These are phyloP conservation scores for Epicoccum sorghinum DNA, from an alignment of 2,329 filamentous ascomycete species.

Conservation along the genomic window DNA sequence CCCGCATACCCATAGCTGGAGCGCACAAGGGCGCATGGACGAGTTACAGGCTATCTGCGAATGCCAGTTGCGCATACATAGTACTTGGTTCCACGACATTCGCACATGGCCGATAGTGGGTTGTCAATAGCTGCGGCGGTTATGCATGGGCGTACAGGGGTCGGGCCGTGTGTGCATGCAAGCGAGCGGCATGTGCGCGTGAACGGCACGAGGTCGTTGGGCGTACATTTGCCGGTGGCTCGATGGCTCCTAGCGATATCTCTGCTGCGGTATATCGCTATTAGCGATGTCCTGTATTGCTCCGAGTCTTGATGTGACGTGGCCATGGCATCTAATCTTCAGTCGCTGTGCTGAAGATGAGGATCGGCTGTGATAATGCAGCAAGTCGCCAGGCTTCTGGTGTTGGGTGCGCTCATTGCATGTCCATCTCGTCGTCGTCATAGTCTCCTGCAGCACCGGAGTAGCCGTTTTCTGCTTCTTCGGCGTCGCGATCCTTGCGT, in stretches of 20 bases:
- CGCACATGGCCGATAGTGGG: constrained; percentile 7
- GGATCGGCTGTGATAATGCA: not conserved
- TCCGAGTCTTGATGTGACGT: not conserved
- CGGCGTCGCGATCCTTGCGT: constrained; percentile 76
- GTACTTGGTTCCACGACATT: constrained; percentile 9
- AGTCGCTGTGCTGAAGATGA: not conserved
- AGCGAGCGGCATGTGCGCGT: constrained; percentile 11
- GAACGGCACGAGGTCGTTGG: constrained; percentile 5
- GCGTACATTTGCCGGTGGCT: constrained; percentile 13
- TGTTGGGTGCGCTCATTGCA: constrained; percentile 31
- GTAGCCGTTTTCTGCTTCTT: constrained; percentile 64
- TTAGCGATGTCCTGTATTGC: not conserved
- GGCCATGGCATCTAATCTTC: not conserved
- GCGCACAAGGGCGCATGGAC: not conserved
- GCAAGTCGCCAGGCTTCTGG: not conserved
- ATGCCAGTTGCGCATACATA: not conserved
- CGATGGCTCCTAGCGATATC: not conserved
- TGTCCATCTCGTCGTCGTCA: constrained; percentile 58
- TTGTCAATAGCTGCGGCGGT: constrained; percentile 16
- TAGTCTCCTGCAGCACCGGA: constrained; percentile 64
- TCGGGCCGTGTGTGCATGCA: constrained; percentile 14
- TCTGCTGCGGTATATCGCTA: not conserved
- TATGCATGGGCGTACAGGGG: constrained; percentile 16
- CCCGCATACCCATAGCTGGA: not conserved
- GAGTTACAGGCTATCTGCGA: not conserved